Conservation (phyloP, 2,329 filamentous ascomycete species). For the Tolypocladium nubicola region DNA sequence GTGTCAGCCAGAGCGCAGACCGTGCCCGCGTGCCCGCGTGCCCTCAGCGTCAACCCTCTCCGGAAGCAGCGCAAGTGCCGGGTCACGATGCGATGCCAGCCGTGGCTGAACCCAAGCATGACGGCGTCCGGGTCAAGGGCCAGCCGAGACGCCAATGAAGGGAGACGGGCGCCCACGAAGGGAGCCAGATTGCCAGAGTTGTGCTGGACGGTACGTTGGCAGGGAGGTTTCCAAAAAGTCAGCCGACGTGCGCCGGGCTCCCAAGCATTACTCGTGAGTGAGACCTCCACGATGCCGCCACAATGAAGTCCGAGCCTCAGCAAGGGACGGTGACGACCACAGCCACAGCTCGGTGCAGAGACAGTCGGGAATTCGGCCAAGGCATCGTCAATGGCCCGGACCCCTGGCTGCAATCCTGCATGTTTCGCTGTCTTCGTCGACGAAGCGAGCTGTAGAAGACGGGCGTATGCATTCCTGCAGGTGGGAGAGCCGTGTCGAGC, state of each 20-base stretch:
- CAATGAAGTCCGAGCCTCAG: neutral
- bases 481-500: neutral
- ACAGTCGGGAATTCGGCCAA: neutral
- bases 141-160: neutral
- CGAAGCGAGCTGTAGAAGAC: neutral
- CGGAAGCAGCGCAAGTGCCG: neutral
- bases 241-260: neutral
- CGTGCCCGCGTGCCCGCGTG: no score
- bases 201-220: neutral
- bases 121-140: neutral
- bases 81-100: neutral
- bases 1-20: neutral
- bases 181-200: neutral
- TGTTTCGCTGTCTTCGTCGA: neutral
- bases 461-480: neutral
- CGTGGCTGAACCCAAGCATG: neutral
- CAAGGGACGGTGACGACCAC: neutral
- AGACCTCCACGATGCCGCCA: neutral
- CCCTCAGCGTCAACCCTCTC: neutral
- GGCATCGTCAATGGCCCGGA: neutral
- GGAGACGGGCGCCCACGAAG: neutral
- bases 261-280: neutral
- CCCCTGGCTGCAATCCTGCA: neutral
- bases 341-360: neutral
- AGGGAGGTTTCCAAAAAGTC: neutral